These are phyloP conservation scores for Clarireedia homoeocarpa DNA, from an alignment of 2,329 filamentous ascomycete genomes.

Conservation along the genomic window DNA sequence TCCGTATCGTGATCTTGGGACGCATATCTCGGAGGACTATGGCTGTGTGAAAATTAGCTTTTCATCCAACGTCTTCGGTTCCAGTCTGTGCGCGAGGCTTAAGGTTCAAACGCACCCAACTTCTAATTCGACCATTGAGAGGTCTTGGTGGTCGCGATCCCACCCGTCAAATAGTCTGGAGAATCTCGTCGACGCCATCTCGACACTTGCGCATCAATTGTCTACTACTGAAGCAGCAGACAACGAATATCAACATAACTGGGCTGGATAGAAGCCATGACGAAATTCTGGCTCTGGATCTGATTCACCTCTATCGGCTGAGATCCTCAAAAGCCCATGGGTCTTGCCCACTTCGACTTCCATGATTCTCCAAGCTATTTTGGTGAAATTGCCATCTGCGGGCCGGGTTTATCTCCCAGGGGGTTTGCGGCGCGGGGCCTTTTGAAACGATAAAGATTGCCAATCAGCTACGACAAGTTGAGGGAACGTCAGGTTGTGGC, in stretches of 20 bases:
- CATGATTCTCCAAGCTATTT: neutral
- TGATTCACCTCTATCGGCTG: neutral
- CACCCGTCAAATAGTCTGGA: slow-evolving; percentile 11
- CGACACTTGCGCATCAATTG: neutral
- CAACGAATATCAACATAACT: neutral
- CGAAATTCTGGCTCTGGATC: neutral
- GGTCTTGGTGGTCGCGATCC: slow-evolving; percentile 6
- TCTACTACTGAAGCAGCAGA: too few relatives aligned
- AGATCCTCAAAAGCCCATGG: neutral
- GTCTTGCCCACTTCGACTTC: neutral
- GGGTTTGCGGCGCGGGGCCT: neutral
- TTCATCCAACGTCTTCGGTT: neutral
- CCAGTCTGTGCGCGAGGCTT: neutral
- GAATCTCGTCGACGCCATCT: slow-evolving; percentile 3
- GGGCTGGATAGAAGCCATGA: neutral
- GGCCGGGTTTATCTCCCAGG: neutral
- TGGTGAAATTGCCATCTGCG: neutral
- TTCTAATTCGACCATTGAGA: slow-evolving; percentile 5
- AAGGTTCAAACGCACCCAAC: neutral
- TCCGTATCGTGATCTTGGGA: neutral
- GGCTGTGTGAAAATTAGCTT: neutral
- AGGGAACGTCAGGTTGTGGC: neutral
- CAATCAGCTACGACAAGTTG: neutral
- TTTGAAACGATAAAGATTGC: neutral
- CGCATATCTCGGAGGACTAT: neutral